Evolutionary conservation across 495 filamentous ascomycete genomes (phyloP).

Genomic region (Aspergillus taichungensis): DNA sequence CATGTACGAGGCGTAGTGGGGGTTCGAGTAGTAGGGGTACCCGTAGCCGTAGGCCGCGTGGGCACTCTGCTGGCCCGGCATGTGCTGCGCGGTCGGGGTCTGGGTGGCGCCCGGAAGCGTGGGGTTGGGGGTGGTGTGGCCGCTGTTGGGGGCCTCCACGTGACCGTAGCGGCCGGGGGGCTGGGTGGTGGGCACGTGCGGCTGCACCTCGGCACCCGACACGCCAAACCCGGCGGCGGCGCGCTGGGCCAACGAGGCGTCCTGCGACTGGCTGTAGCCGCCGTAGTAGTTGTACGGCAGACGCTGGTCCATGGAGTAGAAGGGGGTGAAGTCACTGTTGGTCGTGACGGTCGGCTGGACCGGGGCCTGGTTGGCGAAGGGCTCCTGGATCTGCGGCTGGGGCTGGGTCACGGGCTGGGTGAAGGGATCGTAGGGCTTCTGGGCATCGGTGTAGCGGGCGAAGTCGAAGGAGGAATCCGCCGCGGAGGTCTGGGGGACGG

Average conservation of each 20-base stretch:
- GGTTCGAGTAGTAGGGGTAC: constrained; percentile 73
- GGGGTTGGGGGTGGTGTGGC: constrained; percentile 82
- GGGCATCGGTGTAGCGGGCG: constrained; percentile 62
- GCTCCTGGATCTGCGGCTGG: constrained; percentile 49
- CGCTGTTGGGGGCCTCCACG: constrained; percentile 70
- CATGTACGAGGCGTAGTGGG: constrained; percentile 75
- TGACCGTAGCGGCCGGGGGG: constrained; percentile 60
- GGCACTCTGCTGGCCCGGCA: constrained; percentile 48
- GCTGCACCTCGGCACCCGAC: constrained; percentile 60
- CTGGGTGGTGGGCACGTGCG: constrained; percentile 65
- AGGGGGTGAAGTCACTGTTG: constrained; percentile 72
- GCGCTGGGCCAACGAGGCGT: constrained; percentile 59
- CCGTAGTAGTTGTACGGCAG: constrained; percentile 75
- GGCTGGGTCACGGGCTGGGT: constrained; percentile 63
- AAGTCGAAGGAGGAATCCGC: constrained; percentile 44
- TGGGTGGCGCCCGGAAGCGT: constrained; percentile 60
- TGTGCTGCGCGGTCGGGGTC: constrained; percentile 53
- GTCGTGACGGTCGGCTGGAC: constrained; percentile 48
- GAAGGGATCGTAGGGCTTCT: constrained; percentile 87
- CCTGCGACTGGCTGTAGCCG: constrained; percentile 72
- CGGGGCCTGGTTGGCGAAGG: constrained; percentile 49
- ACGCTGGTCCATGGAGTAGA: constrained; percentile 79
- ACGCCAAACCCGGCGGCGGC: constrained; percentile 58
- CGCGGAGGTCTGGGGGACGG: constrained; percentile 49
- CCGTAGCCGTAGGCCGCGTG: constrained; percentile 52